These are phyloP conservation scores for Trichoderma asperelloides DNA, from an alignment of 495 filamentous ascomycete species.

Conservation along the genomic window DNA sequence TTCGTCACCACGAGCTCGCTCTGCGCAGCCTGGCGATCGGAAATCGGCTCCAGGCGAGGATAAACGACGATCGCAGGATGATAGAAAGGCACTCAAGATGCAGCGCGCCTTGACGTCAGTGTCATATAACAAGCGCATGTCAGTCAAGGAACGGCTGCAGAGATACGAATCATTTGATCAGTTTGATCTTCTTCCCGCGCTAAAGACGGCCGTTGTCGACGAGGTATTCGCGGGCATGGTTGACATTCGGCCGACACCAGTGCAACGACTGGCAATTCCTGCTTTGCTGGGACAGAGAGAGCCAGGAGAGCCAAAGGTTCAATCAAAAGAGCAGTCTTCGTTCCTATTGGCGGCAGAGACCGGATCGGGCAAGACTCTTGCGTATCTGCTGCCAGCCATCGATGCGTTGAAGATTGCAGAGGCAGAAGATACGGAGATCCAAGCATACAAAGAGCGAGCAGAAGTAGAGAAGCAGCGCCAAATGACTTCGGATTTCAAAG, in stretches of 20 bases:
- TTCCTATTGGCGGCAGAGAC: conserved; percentile 93
- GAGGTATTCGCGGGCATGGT: conserved; percentile 64
- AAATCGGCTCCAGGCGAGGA: conserved; percentile 22
- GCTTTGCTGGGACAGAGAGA: conserved; percentile 46
- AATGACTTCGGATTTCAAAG: conserved; percentile 35
- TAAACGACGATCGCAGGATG: conserved; percentile 27
- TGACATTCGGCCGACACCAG: conserved; percentile 70
- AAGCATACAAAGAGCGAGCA: conserved; percentile 40
- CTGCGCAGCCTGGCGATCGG: conserved; percentile 6
- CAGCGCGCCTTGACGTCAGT: conserved; percentile 66
- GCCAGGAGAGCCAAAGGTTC: conserved; percentile 43
- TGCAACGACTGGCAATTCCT: conserved; percentile 83
- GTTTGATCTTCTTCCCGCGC: conserved; percentile 60
- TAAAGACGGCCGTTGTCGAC: conserved; percentile 62
- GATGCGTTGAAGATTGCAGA: conserved; percentile 79
- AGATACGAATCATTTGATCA: conserved; percentile 68
- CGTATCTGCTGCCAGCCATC: conserved; percentile 75
- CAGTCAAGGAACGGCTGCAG: conserved; percentile 60
- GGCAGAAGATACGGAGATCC: conserved; percentile 45
- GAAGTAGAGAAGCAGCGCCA: conserved; percentile 40
- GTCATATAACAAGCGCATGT: conserved; percentile 59
- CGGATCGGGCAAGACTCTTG: conserved; percentile 91
- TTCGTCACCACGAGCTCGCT: conserved; percentile 24
- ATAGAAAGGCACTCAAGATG: conserved; percentile 87
- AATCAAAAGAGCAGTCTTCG: not conserved